phyloP scores from a whole-genome alignment of 345 rosid genomes.

The Citrus inodora region DNA sequence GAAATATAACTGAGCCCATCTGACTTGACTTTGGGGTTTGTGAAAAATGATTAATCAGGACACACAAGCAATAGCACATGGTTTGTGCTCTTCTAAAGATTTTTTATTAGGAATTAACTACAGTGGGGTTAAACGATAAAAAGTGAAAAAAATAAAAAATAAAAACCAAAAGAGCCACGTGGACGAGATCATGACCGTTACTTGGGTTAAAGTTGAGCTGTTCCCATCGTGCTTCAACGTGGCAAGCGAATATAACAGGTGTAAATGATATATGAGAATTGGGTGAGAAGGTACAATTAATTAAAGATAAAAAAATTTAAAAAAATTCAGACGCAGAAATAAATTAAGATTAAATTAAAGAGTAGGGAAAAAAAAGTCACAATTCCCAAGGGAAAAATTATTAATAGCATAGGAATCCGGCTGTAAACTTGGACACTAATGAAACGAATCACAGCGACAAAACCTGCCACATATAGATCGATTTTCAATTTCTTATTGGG shows the following conservation, averaged over 20 bases:
- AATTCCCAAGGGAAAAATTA: constrained; percentile 24
- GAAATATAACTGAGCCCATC: constrained; percentile 1
- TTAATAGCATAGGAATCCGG: constrained; percentile 40
- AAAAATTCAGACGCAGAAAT: neutral
- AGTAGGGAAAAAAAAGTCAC: constrained; percentile 18
- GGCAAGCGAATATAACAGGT: constrained; percentile 41
- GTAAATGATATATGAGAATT: constrained; percentile 23
- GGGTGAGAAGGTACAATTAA: constrained; percentile 17
- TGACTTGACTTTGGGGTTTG: neutral
- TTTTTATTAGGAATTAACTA: neutral
- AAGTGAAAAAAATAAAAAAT: neutral
- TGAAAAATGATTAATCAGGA: neutral
- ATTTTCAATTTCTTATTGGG: constrained; percentile 20
- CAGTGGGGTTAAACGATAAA: neutral
- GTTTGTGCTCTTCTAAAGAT: neutral
- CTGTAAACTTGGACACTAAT: constrained; percentile 49
- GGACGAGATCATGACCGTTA: constrained; percentile 45
- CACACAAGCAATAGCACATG: neutral
- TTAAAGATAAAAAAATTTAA: neutral
- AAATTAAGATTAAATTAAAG: neutral
- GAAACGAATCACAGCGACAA: constrained; percentile 36
- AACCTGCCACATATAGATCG: constrained; percentile 36
- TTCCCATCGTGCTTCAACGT: constrained; percentile 64
- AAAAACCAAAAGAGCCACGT: constrained; percentile 22
- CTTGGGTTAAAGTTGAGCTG: constrained; percentile 43